Base-by-base conservation (phyloP, 1,284 basidiomycete species). In the Marasmius tenuissimus region DNA sequence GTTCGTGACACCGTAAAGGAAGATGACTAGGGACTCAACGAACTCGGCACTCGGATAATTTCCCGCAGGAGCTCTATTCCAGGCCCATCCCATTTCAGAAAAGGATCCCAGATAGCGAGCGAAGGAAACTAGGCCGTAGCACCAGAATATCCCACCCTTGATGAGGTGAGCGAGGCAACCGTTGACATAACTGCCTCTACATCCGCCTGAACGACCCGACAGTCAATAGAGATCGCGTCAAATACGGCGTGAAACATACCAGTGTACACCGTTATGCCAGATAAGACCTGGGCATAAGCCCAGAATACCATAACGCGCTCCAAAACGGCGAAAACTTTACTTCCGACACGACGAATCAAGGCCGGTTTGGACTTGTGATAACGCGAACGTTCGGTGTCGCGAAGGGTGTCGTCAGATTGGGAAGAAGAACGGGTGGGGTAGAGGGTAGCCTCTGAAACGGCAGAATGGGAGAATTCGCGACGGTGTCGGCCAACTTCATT, bases 121-220 rank as follows among this genome's bases (percentile, higher is more conserved):
- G 73, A 97, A 98, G 0, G 92, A 89, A 60, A 94, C 76, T 5
- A 98, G 76, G 12, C 96, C 97, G 73, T 96, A 98, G 68, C 85
- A 88, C 88, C 92, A 95, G 78, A 96, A 96, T 65, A 96, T 94
- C 39, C 83, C 86, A 49, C 94, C 94, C 83, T 96, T 98, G 80
- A 98, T 97, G 51, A 96, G 77, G 77, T 98, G 96, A 0, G 97
- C 96, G 18, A 96, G 81, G 68, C 96, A 98, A 0, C 86, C 88
- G 69, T 95, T 96, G 63, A 89, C 69, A 69, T 88, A 92, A 65
- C 82, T 86, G 59, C 81, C 81, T 58, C 94, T 84, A 75, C 94
- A 96, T 45, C 90, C 89, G 45, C 94, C 90, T 62, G 35, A 7
- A 54, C n/a, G 10, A 22, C 22, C 54, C 51, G 58, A 58, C 8